phyloP scores from a whole-genome alignment of 2,329 filamentous ascomycete genomes.

The Cladosporium sp. region DNA sequence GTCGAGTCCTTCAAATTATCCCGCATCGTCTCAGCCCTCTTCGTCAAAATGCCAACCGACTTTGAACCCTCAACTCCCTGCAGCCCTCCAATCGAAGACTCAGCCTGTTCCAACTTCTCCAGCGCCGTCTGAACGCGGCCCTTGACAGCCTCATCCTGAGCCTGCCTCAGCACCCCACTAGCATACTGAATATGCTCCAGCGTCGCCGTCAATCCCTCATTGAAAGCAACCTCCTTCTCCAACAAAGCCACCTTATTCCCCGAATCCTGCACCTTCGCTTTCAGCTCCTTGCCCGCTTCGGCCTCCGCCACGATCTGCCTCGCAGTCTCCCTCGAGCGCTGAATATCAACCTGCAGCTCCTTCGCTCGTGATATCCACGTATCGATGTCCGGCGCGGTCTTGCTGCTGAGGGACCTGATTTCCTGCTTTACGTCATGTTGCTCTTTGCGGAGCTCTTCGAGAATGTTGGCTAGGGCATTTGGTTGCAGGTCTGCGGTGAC shows the following conservation, averaged over 20 bases:
- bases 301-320: slow-evolving; percentile 78
- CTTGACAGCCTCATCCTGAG: slow-evolving; percentile 45
- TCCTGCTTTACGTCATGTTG: slow-evolving; percentile 62
- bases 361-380: slow-evolving; percentile 85
- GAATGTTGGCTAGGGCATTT: slow-evolving; percentile 50
- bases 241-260: slow-evolving; percentile 56
- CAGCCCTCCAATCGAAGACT: slow-evolving; percentile 59
- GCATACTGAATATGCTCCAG: slow-evolving; percentile 54
- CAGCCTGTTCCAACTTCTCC: slow-evolving; percentile 48
- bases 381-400: slow-evolving; percentile 76
- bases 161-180: slow-evolving; percentile 50
- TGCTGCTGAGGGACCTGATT: slow-evolving; percentile 73
- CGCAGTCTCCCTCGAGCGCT: slow-evolving; percentile 74
- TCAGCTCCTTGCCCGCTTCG: slow-evolving; percentile 65
- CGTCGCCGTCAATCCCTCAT: slow-evolving; percentile 52
- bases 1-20: slow-evolving; percentile 66
- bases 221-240: slow-evolving; percentile 61
- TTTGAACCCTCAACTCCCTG: slow-evolving; percentile 38
- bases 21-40: slow-evolving; percentile 65
- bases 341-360: slow-evolving; percentile 80
- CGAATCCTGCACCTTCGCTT: slow-evolving; percentile 64
- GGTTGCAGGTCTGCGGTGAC: slow-evolving; percentile 54
- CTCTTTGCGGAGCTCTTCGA: slow-evolving; percentile 53
- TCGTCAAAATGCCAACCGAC: slow-evolving; percentile 41
- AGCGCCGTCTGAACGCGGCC: slow-evolving; percentile 51